Conservation (phyloP, 352 stramenopile species). For the Globisporangium heterothallicum region DNA sequence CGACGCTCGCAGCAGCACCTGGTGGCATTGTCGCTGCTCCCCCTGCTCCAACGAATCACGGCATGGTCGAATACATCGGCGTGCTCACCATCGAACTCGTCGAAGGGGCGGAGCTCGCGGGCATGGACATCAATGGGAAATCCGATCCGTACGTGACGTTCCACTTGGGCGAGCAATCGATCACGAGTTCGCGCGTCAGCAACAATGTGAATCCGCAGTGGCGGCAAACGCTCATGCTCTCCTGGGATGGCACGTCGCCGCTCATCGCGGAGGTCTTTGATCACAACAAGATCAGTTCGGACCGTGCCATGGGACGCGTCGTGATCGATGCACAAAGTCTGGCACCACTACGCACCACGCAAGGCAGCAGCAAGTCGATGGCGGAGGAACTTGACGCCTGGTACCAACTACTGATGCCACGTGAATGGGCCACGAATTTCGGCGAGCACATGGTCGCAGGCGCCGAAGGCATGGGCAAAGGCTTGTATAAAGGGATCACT, state of each 20-base stretch:
- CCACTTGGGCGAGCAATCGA: slow-evolving; percentile 61
- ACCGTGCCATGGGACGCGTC: slow-evolving; percentile 63
- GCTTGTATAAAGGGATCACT: slow-evolving; percentile 66
- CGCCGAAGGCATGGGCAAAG: slow-evolving; percentile 60
- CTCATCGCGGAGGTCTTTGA: slow-evolving; percentile 66
- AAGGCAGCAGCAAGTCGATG: too few species aligned
- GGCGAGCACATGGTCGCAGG: slow-evolving; percentile 77
- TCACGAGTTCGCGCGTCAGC: slow-evolving; percentile 59
- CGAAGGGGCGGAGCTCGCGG: slow-evolving; percentile 51
- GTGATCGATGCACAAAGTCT: slow-evolving; percentile 38
- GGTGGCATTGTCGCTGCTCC: background rate
- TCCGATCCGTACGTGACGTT: slow-evolving; percentile 80
- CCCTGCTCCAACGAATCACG: slow-evolving; percentile 17
- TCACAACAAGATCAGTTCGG: slow-evolving; percentile 59
- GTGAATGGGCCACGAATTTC: slow-evolving; percentile 72
- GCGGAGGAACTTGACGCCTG: slow-evolving; percentile 32
- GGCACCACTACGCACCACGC: slow-evolving; percentile 18
- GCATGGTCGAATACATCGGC: slow-evolving; percentile 81
- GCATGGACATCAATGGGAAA: slow-evolving; percentile 74
- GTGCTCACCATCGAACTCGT: slow-evolving; percentile 73
- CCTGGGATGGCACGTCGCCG: slow-evolving; percentile 66
- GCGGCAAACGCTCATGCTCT: slow-evolving; percentile 70
- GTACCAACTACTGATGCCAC: slow-evolving; percentile 55
- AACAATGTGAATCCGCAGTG: slow-evolving; percentile 69
- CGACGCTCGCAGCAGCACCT: background rate